Base-by-base conservation (phyloP, 208 protist genomes). In the Leishmania arabica region DNA sequence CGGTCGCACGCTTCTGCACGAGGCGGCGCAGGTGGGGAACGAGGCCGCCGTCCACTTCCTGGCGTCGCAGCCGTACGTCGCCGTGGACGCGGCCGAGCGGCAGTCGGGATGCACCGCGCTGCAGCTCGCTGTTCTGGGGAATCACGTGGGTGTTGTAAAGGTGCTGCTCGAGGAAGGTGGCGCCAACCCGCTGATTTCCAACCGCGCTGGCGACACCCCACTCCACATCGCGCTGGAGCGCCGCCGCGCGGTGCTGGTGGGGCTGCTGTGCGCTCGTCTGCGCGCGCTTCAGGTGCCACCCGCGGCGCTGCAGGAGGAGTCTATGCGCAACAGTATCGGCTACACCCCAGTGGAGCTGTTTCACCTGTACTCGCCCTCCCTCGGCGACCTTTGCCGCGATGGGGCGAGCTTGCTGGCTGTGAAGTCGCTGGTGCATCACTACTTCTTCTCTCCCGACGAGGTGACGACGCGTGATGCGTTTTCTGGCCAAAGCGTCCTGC, bases 1-100 rank as follows among this genome's bases (percentile, higher is more conserved):
- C 60, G 93, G 93, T 31, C 90, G 93, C 72, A 96, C 95, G 2
- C 72, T 95, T 31, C 82, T 98, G 56, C 91, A 96, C 70, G 93
- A 98, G 47, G 87, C 83, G 51, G 88, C 89, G 51, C 84, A 89
- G 42, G 84, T 80, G 2, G 92, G 92, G 64, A 86, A 89, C 78
- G 88, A 90, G 71, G 83, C 85, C 42, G 93, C 86, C 11, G 90
- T 93, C 34, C 74, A 62, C 76, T 92, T 88, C 60, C 78, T 98
- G 42, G 77, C 95, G 27, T 84, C 85, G 31, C 88, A 95, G 79
- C 76, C 86, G 17, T 96, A 91, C 79, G 81, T 96, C 13, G 66
- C 78, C 6, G 83, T 94, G 24, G 88, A 96, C 54, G 86, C 79
- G 45, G 60, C 75, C 37, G 92, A 94, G 68, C 66, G 64, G n/a